Conservation (phyloP, 2,329 filamentous ascomycete genomes). For the Rugonectria rugulosa region DNA sequence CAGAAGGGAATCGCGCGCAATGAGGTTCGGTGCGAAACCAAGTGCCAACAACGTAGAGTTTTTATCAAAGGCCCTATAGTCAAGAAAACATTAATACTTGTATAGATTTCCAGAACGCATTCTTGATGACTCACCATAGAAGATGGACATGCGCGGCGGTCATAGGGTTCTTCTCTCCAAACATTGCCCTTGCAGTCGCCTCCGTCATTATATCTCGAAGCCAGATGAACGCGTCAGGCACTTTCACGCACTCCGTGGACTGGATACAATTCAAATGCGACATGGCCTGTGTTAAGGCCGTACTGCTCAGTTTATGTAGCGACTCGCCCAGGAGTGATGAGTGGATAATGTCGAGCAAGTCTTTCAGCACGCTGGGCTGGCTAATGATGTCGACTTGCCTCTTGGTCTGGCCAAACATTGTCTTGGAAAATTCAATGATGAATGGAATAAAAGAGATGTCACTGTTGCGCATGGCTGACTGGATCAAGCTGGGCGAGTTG, state of each 20-base stretch:
- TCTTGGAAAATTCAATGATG: conserved; percentile 43
- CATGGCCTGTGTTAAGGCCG: neutral
- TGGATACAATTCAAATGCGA: conserved; percentile 10
- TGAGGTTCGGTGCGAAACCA: neutral
- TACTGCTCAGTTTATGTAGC: conserved; percentile 17
- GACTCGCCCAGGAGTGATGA: conserved; percentile 17
- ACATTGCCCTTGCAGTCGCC: conserved; percentile 49
- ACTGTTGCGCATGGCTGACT: conserved; percentile 48
- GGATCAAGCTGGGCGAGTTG: conserved; percentile 47
- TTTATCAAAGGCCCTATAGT: conserved; percentile 17
- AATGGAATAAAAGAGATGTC: conserved; percentile 53
- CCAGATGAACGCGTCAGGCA: conserved; percentile 49
- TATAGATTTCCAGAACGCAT: no score
- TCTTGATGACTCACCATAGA: no score
- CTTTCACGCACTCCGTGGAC: neutral
- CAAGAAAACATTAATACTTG: no score
- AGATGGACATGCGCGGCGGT: no score
- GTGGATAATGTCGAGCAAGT: conserved; percentile 16
- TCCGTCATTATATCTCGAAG: conserved; percentile 46
- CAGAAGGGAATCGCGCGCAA: neutral
- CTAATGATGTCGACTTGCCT: conserved; percentile 1
- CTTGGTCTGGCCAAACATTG: conserved; percentile 18
- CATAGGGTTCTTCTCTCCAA: conserved; percentile 53
- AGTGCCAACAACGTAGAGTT: neutral
- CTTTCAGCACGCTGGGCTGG: neutral